phyloP scores from a whole-genome alignment of 148 eudicot genomes.

The Diospyros kaki region DNA sequence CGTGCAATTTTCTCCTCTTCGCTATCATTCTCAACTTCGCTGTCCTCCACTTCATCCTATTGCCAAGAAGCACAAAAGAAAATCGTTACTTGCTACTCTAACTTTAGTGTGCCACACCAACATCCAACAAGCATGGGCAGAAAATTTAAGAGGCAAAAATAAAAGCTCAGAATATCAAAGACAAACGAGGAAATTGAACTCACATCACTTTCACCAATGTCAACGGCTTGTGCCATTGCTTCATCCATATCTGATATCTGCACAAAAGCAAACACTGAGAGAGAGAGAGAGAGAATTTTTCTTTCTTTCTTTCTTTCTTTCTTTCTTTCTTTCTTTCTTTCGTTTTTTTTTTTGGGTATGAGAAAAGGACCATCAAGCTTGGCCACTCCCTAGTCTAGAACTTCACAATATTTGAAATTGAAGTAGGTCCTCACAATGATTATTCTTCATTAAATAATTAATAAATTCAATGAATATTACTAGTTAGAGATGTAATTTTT shows the following conservation, averaged over 20 bases:
- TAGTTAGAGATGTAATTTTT: neutral
- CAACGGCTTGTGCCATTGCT: slow-evolving; percentile 97
- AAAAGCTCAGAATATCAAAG: neutral
- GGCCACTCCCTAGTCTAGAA: neutral
- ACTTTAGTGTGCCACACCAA: neutral
- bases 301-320: no score
- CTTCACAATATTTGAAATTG: neutral
- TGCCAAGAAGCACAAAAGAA: neutral
- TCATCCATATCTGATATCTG: slow-evolving; percentile 85
- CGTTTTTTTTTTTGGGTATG: no score
- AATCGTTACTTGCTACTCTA: neutral
- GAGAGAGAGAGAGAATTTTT: neutral
- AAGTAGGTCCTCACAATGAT: neutral
- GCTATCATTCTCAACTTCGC: slow-evolving; percentile 52
- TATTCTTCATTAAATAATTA: neutral
- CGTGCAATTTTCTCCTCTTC: slow-evolving; percentile 74
- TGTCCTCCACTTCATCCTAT: slow-evolving; percentile 82
- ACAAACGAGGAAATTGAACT: slow-evolving; percentile 20
- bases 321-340: no score
- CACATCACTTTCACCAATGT: slow-evolving; percentile 95
- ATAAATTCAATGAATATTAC: neutral
- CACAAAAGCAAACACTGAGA: slow-evolving; percentile 16
- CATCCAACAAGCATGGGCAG: neutral
- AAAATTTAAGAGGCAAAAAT: neutral
- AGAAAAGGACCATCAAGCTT: slow-evolving; percentile 11